These are phyloP conservation scores for Alternaria ventricosa DNA, from an alignment of 2,329 filamentous ascomycete genomes.

Conservation along the genomic window DNA sequence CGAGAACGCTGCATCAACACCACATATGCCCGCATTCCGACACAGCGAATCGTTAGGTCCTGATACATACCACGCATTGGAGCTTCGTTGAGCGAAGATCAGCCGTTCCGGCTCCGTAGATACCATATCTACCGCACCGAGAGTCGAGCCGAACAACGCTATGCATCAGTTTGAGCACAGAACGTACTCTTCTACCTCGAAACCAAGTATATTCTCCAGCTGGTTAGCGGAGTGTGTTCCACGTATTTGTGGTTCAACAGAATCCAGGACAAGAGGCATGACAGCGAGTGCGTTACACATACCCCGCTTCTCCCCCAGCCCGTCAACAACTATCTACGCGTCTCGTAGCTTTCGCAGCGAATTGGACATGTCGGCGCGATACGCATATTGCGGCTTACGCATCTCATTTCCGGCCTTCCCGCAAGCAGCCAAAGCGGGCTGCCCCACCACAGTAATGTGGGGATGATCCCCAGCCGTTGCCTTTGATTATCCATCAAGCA, in stretches of 20 bases:
- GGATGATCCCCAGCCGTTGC: not conserved
- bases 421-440: not conserved
- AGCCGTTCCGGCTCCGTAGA: not conserved
- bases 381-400: not conserved
- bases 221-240: not conserved
- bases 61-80: not conserved
- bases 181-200: not conserved
- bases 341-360: not conserved
- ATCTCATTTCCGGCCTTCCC: not conserved
- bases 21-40: not conserved
- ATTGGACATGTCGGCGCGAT: not conserved
- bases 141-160: not conserved
- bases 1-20: not conserved
- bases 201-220: not conserved
- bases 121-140: not conserved
- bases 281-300: not conserved
- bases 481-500: too few relatives aligned
- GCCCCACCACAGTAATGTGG: not conserved
- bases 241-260: not conserved
- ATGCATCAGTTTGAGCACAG: not conserved
- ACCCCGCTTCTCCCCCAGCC: not conserved
- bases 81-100: not conserved
- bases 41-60: not conserved
- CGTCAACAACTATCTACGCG: not conserved
- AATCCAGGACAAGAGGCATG: not conserved